phyloP scores from a whole-genome alignment of 129 eudicot genomes.

The Flaveria linearis region DNA sequence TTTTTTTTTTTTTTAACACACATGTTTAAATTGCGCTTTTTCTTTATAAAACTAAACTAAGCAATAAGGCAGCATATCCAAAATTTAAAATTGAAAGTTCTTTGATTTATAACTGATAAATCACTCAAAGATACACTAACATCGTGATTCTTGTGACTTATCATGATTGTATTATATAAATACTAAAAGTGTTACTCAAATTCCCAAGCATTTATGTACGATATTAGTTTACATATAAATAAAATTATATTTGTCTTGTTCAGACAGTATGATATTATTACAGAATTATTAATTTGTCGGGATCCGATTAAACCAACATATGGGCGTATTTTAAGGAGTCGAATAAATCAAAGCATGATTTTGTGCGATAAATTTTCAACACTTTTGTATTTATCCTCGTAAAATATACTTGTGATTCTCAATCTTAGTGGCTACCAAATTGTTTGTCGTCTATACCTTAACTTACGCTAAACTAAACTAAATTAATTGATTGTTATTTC shows the following conservation, averaged over 20 bases:
- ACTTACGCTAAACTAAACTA: conserved; percentile 28
- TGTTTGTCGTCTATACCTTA: conserved; percentile 42
- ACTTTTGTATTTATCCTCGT: conserved; percentile 31
- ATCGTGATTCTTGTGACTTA: not conserved
- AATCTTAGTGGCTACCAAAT: conserved; percentile 35
- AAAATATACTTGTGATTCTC: conserved; percentile 28
- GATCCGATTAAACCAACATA: conserved; percentile 39
- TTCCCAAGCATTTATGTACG: conserved; percentile 20
- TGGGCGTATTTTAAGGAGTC: conserved; percentile 38
- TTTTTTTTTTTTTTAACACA: too few species aligned
- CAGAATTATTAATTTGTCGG: conserved; percentile 29
- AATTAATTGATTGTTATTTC: not conserved
- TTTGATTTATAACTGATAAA: not conserved
- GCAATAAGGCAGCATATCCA: not conserved
- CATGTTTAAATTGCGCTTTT: not conserved
- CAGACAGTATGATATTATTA: conserved; percentile 11
- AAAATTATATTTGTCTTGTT: conserved; percentile 25
- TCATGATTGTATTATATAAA: not conserved
- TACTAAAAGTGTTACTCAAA: not conserved
- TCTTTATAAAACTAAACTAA: not conserved
- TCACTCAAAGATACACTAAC: not conserved
- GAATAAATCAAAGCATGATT: conserved; percentile 38
- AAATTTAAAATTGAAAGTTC: not conserved
- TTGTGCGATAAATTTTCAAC: conserved; percentile 25
- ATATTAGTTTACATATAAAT: not conserved